Evolutionary conservation across 2,329 filamentous ascomycete species (phyloP), one percentile per base, ranked within the genome.

Genomic region (Stagonosporopsis rhizophila): DNA sequence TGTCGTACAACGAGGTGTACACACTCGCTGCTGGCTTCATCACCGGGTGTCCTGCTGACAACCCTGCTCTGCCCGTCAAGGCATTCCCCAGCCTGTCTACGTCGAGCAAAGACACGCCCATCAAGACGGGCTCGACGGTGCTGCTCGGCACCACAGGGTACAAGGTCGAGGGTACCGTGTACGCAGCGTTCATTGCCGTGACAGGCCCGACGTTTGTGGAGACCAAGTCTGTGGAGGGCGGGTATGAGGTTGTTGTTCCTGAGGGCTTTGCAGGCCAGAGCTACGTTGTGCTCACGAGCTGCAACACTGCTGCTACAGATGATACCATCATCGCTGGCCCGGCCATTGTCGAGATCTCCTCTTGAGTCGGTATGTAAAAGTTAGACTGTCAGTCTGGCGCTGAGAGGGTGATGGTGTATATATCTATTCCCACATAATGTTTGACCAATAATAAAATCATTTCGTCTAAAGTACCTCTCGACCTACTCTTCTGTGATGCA

Each of bases 21-120:
- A 86, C 86, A 3, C 81, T 90, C n/a, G 87, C 87, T 0, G 80
- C 85, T 0, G 77, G 79, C 51, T 89, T 89, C 75, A 87, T 89
- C 71, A 78, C 73, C 4, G 73, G 75, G 2, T 89, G 86, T 73
- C 85, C 87, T 1, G 60, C 75, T 6, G 77, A 74, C 62, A 87
- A 87, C 69, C 75, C 80, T 0, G 61, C 76, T 1, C 78, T 89
- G 1, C 85, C 86, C 2, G 82, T 90, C 68, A 85, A 81, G 75
- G 82, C 85, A 0, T 88, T 88, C 75, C 84, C 85, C 5, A 59
- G 69, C 12, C 75, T 88, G 3, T 57, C 61, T 7, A 61, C 63
- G 2, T 54, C 56, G 19, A 60, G 59, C 20, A 53, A 44, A 11
- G 61, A 65, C 25, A 46, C 15, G 7, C 35, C 56, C 25, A 61